Evolutionary conservation across 495 filamentous ascomycete genomes (phyloP).

Genomic region (Talaromyces borbonicus): DNA sequence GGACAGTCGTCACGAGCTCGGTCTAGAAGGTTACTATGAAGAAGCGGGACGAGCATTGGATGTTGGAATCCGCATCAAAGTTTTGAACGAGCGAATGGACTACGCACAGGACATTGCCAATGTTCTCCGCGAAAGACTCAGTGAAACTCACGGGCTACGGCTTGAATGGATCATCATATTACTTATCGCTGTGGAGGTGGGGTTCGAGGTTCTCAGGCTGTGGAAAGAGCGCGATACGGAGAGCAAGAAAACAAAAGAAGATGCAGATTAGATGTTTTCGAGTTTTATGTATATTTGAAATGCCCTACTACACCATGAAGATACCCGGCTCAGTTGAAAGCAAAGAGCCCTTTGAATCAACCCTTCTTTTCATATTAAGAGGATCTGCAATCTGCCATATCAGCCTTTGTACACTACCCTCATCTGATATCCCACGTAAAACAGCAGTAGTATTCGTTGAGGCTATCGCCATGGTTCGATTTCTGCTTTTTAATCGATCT

Average conservation of each 20-base stretch:
- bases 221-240: conserved; percentile 48
- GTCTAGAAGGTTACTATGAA: conserved; percentile 86
- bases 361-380: too few relatives aligned
- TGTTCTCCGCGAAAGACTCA: conserved; percentile 78
- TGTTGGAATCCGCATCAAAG: conserved; percentile 84
- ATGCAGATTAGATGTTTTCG: conserved; percentile 3
- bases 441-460: too few relatives aligned
- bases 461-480: too few relatives aligned
- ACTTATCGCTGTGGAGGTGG: conserved; percentile 84
- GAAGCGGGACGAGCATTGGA: conserved; percentile 84
- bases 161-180: conserved; percentile 98
- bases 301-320: conserved; percentile 6
- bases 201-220: conserved; percentile 52
- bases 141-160: conserved; percentile 75
- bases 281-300: conserved; percentile 7
- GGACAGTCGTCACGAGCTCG: conserved; percentile 82
- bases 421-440: too few relatives aligned
- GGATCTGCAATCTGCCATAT: too few relatives aligned
- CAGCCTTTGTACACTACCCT: too few relatives aligned
- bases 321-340: conserved; percentile 16
- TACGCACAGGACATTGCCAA: conserved; percentile 93
- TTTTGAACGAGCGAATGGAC: conserved; percentile 93
- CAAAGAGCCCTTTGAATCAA: too few relatives aligned
- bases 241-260: conserved; percentile 27
- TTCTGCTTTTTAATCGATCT: too few relatives aligned